Conservation (phyloP, 768 basidiomycete species). For the Clathrus columnatus region DNA sequence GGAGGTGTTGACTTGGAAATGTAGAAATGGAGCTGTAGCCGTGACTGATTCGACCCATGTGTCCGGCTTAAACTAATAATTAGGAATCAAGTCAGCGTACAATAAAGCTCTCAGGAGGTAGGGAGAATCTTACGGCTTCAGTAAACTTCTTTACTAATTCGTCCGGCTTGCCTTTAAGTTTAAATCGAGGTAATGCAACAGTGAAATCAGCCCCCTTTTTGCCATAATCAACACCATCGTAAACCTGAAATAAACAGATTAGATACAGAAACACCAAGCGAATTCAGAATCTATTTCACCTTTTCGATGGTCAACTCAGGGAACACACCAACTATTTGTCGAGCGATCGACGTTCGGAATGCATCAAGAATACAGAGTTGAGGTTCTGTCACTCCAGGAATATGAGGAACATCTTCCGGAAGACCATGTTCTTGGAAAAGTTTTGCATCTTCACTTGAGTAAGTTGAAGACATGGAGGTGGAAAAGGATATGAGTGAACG, state of each 20-base stretch:
- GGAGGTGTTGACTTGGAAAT: slow-evolving; percentile 62
- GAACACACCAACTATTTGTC: slow-evolving; percentile 55
- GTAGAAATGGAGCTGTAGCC: slow-evolving; percentile 73
- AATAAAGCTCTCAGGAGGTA: slow-evolving; percentile 1
- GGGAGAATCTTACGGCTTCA: slow-evolving; percentile 48
- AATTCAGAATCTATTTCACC: background rate
- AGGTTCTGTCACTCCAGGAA: slow-evolving; percentile 45
- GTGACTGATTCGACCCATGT: slow-evolving; percentile 65
- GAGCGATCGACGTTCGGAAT: slow-evolving; percentile 76
- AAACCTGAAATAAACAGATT: slow-evolving; percentile 40
- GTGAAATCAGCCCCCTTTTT: slow-evolving; percentile 94
- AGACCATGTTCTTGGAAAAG: background rate
- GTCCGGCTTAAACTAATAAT: slow-evolving; percentile 69
- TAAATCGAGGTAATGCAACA: slow-evolving; percentile 85
- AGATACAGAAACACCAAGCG: too few relatives aligned
- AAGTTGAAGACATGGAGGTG: background rate
- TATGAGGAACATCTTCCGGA: slow-evolving; percentile 24
- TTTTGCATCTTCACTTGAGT: background rate
- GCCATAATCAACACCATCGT: slow-evolving; percentile 78
- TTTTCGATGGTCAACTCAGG: slow-evolving; percentile 53
- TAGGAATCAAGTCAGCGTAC: background rate
- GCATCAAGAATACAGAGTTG: slow-evolving; percentile 60
- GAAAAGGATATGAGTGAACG: background rate
- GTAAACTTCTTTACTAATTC: slow-evolving; percentile 67
- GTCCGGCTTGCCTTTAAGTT: slow-evolving; percentile 75